phyloP scores from a whole-genome alignment of 2,329 filamentous ascomycete species.

The Colletotrichum sp. region DNA sequence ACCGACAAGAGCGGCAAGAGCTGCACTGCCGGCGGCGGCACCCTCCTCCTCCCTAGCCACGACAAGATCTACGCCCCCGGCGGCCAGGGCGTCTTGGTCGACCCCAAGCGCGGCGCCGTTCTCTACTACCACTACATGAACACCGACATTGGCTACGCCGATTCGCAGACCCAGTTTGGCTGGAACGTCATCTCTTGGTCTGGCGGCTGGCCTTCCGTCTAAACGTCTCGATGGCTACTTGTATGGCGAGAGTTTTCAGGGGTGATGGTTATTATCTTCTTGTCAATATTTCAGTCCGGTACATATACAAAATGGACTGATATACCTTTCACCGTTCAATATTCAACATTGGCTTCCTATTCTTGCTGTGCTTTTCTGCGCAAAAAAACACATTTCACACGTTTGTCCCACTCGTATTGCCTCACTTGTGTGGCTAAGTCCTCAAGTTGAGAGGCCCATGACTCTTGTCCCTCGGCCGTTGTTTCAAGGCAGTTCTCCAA shows the following conservation, averaged over 20 bases:
- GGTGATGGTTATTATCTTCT: not conserved
- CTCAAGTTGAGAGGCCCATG: not conserved
- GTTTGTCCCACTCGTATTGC: not conserved
- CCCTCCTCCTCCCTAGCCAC: constrained; percentile 64
- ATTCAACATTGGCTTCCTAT: rapidly evolving
- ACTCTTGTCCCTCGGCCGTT: not conserved
- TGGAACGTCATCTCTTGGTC: constrained; percentile 55
- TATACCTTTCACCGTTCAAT: not conserved
- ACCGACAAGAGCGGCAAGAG: constrained; percentile 58
- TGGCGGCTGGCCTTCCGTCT: constrained; percentile 50
- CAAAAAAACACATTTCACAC: not conserved
- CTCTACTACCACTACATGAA: constrained; percentile 48
- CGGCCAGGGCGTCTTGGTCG: constrained; percentile 54
- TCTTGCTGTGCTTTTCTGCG: not conserved
- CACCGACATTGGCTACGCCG: constrained; percentile 35
- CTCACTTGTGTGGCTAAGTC: not conserved
- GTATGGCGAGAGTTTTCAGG: not conserved
- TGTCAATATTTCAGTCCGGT: not conserved
- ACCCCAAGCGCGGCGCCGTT: constrained; percentile 37
- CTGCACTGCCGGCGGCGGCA: constrained; percentile 66
- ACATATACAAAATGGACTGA: not conserved
- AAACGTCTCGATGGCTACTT: not conserved
- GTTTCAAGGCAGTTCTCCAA: not conserved
- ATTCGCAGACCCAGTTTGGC: constrained; percentile 53
- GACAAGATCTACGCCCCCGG: constrained; percentile 68